Conservation (phyloP, 345 rosid genomes). For the Heritiera fomes region DNA sequence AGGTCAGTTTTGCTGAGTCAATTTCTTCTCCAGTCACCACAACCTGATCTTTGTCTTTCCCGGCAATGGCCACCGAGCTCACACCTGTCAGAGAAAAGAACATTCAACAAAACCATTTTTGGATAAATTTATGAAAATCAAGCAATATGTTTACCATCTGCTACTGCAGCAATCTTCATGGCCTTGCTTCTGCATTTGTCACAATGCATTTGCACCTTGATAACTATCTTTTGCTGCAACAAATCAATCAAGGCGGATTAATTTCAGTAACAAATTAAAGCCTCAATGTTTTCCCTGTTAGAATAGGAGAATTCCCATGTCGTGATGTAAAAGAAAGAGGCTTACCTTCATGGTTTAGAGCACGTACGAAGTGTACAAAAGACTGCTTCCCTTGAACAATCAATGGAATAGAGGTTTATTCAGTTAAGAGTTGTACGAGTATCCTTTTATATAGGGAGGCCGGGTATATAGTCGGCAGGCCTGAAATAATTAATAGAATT, state of each 20-base stretch:
- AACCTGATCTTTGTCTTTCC: conserved; percentile 11
- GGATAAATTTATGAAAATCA: too few relatives aligned
- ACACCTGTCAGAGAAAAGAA: neutral
- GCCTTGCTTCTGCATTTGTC: conserved; percentile 32
- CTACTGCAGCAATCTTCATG: conserved; percentile 21
- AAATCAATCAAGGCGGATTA: neutral
- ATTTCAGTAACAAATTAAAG: neutral
- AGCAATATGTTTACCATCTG: conserved; percentile 13
- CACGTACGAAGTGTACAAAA: neutral
- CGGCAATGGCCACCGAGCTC: conserved; percentile 3
- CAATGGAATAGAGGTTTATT: neutral
- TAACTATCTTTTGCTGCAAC: conserved; percentile 30
- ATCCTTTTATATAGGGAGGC: neutral
- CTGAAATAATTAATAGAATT: neutral
- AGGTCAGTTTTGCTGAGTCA: conserved; percentile 3
- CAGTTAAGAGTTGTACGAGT: neutral
- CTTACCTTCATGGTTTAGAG: neutral
- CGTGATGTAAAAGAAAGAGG: neutral
- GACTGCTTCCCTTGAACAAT: neutral
- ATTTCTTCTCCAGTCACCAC: conserved; percentile 18
- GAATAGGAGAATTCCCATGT: neutral
- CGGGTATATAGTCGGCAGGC: neutral
- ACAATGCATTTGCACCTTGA: conserved; percentile 17
- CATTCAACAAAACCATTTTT: neutral
- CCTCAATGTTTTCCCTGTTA: neutral